Conservation (phyloP, 495 filamentous ascomycete species). For the Cercophora newfieldiana region DNA sequence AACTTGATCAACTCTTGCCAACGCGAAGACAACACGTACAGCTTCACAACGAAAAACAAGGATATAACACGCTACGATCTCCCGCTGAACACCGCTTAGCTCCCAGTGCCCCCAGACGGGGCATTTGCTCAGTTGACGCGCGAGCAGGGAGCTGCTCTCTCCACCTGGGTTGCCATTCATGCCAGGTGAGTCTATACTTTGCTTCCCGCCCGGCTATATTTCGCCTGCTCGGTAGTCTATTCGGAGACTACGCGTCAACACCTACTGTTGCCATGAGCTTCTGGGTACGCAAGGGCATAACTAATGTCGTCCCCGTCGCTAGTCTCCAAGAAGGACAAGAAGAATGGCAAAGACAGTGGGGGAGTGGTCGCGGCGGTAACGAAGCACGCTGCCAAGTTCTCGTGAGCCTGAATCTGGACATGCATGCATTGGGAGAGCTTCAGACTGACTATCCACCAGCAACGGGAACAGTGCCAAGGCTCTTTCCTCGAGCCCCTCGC, state of each 20-base stretch:
- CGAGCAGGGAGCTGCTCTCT: conserved; percentile 44
- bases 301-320: neutral
- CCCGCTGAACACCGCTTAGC: conserved; percentile 9
- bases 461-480: conserved; percentile 38
- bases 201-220: neutral
- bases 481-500: conserved; percentile 42
- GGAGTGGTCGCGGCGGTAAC: conserved; percentile 55
- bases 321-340: conserved; percentile 53
- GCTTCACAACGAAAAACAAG: neutral
- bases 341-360: conserved; percentile 53
- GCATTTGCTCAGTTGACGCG: conserved; percentile 3
- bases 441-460: conserved; percentile 29
- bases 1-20: neutral
- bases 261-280: neutral
- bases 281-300: neutral
- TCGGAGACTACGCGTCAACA: neutral
- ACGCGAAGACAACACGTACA: neutral
- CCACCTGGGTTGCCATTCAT: conserved; percentile 40
- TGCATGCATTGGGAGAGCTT: neutral
- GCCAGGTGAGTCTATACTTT: conserved; percentile 42
- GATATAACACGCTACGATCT: neutral
- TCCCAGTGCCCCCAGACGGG: neutral
- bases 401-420: conserved; percentile 43
- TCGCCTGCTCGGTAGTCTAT: neutral
- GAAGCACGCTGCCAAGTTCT: conserved; percentile 51